Evolutionary conservation across 305 asterid species (phyloP), one percentile per base, ranked within the genome.

Genomic region (Fraxinus floribunda): DNA sequence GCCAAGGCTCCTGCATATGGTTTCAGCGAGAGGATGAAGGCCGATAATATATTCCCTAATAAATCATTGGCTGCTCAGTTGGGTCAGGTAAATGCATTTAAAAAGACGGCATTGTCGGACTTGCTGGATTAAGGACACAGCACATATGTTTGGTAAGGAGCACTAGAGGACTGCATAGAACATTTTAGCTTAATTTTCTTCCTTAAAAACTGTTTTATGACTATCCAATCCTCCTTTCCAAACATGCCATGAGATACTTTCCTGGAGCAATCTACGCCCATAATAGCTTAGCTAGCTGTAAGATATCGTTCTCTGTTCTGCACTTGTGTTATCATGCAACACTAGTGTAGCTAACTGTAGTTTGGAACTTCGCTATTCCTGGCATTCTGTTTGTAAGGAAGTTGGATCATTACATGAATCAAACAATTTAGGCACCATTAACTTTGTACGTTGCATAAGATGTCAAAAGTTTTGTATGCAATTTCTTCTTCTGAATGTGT

Each of bases 1-100:
- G 94, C 94, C 11, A 93, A 96, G 81, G 55, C 83, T 52, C 98
- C 98, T 20, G 92, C 92, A 1, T 94, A 94, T 80, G 98, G 99
- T 72, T 84, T 96, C 41, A 15, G 1, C 0, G 98, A 96, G 73
- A 89, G 99, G 86, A 82, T 96, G 97, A 91, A 86, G 88, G 91
- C 88, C 0, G 95, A 91, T 84, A 87, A 86, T 39, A 18, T 96
- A 26, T 74, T 84, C 79, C 95, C 94, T 1, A 89, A 82, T 83
- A 79, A 66, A 44, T 77, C 80, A 32, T 3, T 93, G 88, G 79
- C 81, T 7, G 84, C 29, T 24, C 87, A 86, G 78, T 80, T 93
- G 90, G 88, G 87, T 71, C 89, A 78, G 78, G 76, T 81, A 6
- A 87, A 88, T 79, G 87, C 87, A 8, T 87, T 89, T 80, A 73